phyloP scores from a whole-genome alignment of 768 basidiomycete species.

The Agaricus subrufescens region DNA sequence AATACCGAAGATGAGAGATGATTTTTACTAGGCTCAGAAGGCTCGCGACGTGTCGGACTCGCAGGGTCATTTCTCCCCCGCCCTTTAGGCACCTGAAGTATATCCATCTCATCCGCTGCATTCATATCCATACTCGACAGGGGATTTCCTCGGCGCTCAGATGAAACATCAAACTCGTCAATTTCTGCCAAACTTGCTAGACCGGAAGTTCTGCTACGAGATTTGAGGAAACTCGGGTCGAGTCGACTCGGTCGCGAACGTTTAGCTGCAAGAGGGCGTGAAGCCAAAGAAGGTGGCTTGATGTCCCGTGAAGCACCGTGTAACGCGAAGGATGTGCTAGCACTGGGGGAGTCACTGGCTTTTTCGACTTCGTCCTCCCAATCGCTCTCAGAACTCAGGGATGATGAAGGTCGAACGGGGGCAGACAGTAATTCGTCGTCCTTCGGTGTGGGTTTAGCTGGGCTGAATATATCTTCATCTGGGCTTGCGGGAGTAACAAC shows the following conservation, averaged over 20 bases:
- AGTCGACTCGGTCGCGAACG: constrained; percentile 63
- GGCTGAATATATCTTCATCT: constrained; percentile 17
- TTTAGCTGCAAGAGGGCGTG: constrained; percentile 27
- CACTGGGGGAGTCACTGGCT: constrained; percentile 60
- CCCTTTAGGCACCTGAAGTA: constrained; percentile 34
- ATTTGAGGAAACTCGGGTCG: constrained; percentile 65
- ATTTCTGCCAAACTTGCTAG: constrained; percentile 65
- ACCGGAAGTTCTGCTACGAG: constrained; percentile 39
- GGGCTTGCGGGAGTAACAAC: constrained; percentile 42
- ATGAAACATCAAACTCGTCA: constrained; percentile 46
- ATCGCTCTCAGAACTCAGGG: constrained; percentile 70
- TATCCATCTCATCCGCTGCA: constrained; percentile 26
- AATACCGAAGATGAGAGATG: constrained; percentile 19
- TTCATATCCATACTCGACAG: constrained; percentile 71
- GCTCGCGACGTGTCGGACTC: constrained; percentile 35
- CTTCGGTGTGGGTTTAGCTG: constrained; percentile 19
- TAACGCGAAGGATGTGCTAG: constrained; percentile 51
- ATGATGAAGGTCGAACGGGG: constrained; percentile 26
- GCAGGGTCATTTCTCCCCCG: constrained; percentile 23
- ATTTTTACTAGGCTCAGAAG: constrained; percentile 20
- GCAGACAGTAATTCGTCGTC: constrained; percentile 17
- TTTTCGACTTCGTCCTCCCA: constrained; percentile 89
- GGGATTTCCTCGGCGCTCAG: constrained; percentile 33
- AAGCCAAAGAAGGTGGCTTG: constrained; percentile 16
- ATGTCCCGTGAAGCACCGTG: constrained; percentile 28